phyloP scores from a whole-genome alignment of 2,329 filamentous ascomycete genomes.

The Gnomoniopsis sp. region DNA sequence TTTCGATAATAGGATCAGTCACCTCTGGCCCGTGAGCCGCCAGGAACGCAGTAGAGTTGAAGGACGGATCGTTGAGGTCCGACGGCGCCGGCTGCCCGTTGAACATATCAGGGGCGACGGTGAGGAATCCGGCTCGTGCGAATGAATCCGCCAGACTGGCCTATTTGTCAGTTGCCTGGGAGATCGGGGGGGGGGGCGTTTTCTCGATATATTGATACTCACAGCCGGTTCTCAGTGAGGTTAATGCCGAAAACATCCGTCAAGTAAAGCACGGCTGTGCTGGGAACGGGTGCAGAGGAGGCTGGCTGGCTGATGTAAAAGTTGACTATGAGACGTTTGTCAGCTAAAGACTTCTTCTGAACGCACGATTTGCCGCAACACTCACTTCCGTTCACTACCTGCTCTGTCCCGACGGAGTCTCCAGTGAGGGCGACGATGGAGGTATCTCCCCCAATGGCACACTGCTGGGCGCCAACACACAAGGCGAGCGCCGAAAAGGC shows the following conservation, averaged over 20 bases:
- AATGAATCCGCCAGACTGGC: conserved; percentile 32
- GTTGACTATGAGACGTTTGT: conserved; percentile 22
- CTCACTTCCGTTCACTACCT: conserved; percentile 27
- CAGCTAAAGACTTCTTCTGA: not conserved
- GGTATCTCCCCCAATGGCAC: conserved; percentile 21
- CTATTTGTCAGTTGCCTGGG: not conserved
- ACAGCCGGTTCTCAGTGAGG: conserved; percentile 28
- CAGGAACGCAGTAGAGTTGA: conserved; percentile 23
- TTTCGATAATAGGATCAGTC: conserved; percentile 5
- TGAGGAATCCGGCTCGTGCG: conserved; percentile 32
- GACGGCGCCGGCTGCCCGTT: conserved; percentile 29
- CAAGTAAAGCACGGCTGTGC: conserved; percentile 29
- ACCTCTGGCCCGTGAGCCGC: conserved; percentile 12
- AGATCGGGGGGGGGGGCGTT: not conserved
- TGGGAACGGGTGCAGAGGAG: conserved; percentile 15
- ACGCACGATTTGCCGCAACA: not conserved
- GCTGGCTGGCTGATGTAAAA: conserved; percentile 27
- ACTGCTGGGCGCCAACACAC: not conserved
- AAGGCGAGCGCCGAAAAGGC: conserved; percentile 3
- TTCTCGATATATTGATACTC: not conserved
- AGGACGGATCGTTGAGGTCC: conserved; percentile 27
- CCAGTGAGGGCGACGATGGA: conserved; percentile 27
- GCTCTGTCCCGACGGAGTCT: conserved; percentile 26
- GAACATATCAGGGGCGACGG: conserved; percentile 32
- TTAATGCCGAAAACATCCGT: conserved; percentile 32